Evolutionary conservation across 805 yeast genomes (phyloP).

Genomic region (Schwanniomyces yamadae): DNA sequence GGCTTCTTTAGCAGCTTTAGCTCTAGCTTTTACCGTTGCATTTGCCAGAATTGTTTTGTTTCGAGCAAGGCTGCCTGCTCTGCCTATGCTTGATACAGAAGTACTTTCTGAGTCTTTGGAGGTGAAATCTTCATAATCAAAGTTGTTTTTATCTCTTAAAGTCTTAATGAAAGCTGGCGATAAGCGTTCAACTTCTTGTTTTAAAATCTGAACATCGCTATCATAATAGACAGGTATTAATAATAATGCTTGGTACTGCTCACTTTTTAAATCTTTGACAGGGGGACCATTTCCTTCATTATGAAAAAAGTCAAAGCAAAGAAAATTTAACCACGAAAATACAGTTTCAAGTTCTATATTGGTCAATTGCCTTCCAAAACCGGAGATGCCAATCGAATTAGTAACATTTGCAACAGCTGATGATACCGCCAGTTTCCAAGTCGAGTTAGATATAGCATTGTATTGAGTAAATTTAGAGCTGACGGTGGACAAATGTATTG

Average conservation of each 20-base stretch:
- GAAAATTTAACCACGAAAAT: conserved; percentile 63
- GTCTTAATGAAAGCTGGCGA: conserved; percentile 53
- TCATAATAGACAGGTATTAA: conserved; percentile 68
- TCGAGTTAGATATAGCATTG: conserved; percentile 11
- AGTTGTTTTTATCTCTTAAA: conserved; percentile 48
- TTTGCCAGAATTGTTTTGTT: conserved; percentile 69
- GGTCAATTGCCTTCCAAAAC: conserved; percentile 56
- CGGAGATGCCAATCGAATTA: conserved; percentile 40
- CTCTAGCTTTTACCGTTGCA: conserved; percentile 59
- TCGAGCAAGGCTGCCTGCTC: conserved; percentile 55
- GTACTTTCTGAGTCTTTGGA: neutral
- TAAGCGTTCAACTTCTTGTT: conserved; percentile 57
- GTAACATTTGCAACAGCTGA: conserved; percentile 53
- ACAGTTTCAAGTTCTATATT: conserved; percentile 63
- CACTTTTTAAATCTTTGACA: conserved; percentile 57
- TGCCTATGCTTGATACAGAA: conserved; percentile 16
- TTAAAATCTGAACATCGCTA: conserved; percentile 44
- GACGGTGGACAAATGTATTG: conserved; percentile 24
- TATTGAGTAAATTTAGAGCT: conserved; percentile 17
- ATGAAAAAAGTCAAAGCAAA: conserved; percentile 74
- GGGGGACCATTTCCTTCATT: conserved; percentile 82
- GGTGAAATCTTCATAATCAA: conserved; percentile 20
- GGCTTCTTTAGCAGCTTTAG: conserved; percentile 45
- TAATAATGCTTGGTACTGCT: conserved; percentile 61
- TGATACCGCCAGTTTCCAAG: conserved; percentile 46